These are phyloP conservation scores for Agrocybe pediades DNA, from an alignment of 768 basidiomycete genomes.

Conservation along the genomic window DNA sequence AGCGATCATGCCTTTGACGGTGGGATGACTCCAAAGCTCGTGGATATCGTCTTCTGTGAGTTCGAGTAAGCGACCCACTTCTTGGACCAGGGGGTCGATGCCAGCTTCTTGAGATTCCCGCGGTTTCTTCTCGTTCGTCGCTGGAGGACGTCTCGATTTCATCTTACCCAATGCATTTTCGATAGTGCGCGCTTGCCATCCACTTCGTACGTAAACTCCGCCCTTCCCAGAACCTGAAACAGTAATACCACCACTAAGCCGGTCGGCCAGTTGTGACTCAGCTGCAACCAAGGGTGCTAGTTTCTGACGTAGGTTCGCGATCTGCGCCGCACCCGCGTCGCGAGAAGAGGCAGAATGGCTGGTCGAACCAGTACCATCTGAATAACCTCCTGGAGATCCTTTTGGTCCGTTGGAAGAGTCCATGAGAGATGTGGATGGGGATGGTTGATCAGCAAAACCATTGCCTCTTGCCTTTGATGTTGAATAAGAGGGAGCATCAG, in stretches of 20 bases:
- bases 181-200: slow-evolving; percentile 76
- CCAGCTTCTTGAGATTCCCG: slow-evolving; percentile 33
- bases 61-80: slow-evolving; percentile 61
- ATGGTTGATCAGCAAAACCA: slow-evolving; percentile 39
- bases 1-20: slow-evolving; percentile 67
- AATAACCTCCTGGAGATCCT: slow-evolving; percentile 25
- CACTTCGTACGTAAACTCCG: slow-evolving; percentile 74
- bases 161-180: slow-evolving; percentile 51
- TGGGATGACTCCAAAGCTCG: slow-evolving; percentile 72
- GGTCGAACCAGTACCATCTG: slow-evolving; percentile 29
- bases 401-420: slow-evolving; percentile 19
- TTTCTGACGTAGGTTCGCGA: slow-evolving; percentile 58
- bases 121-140: slow-evolving; percentile 32
- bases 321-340: slow-evolving; percentile 37
- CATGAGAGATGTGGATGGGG: slow-evolving; percentile 40
- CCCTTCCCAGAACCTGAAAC: slow-evolving; percentile 79
- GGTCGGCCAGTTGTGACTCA: slow-evolving; percentile 67
- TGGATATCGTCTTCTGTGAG: slow-evolving; percentile 65
- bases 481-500: slow-evolving; percentile 30
- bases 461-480: slow-evolving; percentile 27
- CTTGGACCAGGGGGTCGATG: slow-evolving; percentile 58
- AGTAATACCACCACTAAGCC: slow-evolving; percentile 72
- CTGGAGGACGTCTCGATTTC: slow-evolving; percentile 31
- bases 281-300: slow-evolving; percentile 61
- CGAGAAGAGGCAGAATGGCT: slow-evolving; percentile 26